Evolutionary conservation across 345 rosid species (phyloP), one percentile per base, ranked within the genome.

Genomic region (Sonneratia caseolaris): DNA sequence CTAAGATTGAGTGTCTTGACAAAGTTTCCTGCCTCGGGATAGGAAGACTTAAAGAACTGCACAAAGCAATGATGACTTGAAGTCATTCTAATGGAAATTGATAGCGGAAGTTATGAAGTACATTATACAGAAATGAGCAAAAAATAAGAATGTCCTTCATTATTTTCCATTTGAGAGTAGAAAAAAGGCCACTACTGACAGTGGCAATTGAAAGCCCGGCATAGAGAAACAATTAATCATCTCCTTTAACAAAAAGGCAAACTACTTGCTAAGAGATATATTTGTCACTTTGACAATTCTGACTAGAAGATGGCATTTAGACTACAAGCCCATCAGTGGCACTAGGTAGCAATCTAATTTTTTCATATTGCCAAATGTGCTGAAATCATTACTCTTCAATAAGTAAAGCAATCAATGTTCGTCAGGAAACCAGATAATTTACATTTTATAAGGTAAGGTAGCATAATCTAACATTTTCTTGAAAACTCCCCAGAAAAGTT

Each of bases 1-100:
- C 97, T 57, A 92, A 78, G 73, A 95, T 77, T 69, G 97, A 89
- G 86, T 95, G 99, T 76, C 98, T 92, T 55, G 97, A 92, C 75
- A 95, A 81, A 47, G 99, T 95, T 77, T 90, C 99, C 83, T 90
- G 81, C 76, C 89, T 92, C 66, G 91, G 91, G 71, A 76, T 79
- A 59, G 90, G 91, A 51, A 84, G 73, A 78, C 82, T 82, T 74
- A 91, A 65, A 78, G 96, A 88, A 75, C 99, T 92, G 88, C 82
- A 76, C 21, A 71, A 51, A 68, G 76, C 27, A 68, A 74, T 11
- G 16, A 62, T 3, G n/a, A n/a, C 6, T 62, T 2, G 16, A 62
- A 4, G 38, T 27, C 32, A 57, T 22, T 22, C 13, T 62, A 27
- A 47, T 35, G 19, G 15, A 27, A 35, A 37, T 62, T 35, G 66